Evolutionary conservation across 805 yeast genomes (phyloP), one percentile per base, ranked within the genome.

Genomic region (Kodamaea kaohsiungensis): DNA sequence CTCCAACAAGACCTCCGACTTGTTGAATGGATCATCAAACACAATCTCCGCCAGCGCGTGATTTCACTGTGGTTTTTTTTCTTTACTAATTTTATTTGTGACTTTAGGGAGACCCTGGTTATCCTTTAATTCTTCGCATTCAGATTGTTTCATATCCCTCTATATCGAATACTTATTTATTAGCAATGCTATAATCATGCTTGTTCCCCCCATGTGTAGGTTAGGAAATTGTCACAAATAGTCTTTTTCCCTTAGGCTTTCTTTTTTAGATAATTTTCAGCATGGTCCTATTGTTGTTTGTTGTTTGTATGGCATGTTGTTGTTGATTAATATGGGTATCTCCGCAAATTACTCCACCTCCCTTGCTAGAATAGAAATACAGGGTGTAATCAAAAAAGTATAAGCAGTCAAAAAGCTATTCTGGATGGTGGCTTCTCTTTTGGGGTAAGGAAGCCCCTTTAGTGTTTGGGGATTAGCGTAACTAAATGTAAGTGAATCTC

Each of bases 31-130:
- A 0, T 48, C 57, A 12, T 43, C 58, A 25, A 48, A 40, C 51
- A 54, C 54, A 10, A 52, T 59, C 33, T 49, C 56, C n/a, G 59
- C 60, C 7, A 55, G 58, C n/a, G 59, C 60, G 10, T 59, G 52
- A 45, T 18, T 7, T 19, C 37, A n/a, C 37, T 37, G 19, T n/a
- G 48, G 17, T 30, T 30, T 30, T 30, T 30, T 30, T 30, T 30
- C 13, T 8, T 12, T 12, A 9, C 35, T 30, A 30, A 30, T 30
- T 30, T 30, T 30, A 30, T 30, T 40, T 40, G 17, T 40, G 45
- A 40, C 45, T 40, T 40, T 40, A 17, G 45, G 45, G 45, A 40
- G 19, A 40, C 19, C 45, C 45, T 30, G 35, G 35, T 30, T 30
- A 30, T 30, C 45, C 19, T 40, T 40, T 40, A 40, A 40, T 40